Base-by-base conservation (phyloP, 2,329 filamentous ascomycete species). In the Bipolaris gigantea region DNA sequence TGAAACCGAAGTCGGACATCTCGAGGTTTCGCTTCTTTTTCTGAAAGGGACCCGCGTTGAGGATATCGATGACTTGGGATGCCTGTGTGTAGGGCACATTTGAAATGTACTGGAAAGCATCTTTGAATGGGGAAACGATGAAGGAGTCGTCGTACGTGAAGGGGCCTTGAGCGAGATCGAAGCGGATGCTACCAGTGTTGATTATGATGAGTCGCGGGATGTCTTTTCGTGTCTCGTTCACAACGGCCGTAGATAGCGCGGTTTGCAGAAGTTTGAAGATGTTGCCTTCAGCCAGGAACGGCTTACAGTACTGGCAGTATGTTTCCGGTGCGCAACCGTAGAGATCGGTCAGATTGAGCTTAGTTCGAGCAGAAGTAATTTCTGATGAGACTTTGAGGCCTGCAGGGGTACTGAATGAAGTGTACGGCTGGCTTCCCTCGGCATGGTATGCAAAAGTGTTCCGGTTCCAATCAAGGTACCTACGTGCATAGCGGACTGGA, bases 391-490 rank as follows among this genome's bases (percentile, higher is more conserved):
- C 76, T 0, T 65, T 63, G 18, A 75, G 50, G 21, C 84, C 84
- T 9, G 77, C 71, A 23, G 71, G 62, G 8, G 77, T 81, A 61
- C 85, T 81, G 48, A 84, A 84, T 2, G 57, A 38, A 0, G 73
- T 74, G 42, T 67, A 64, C 35, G 73, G 64, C 42, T 81, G 78
- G 41, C 78, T 80, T 36, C 77, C 78, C n/a, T 75, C 71, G 3
- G 84, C 80, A 65, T 89, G 86, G 64, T 85, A 87, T 53, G 81
- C 78, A 62, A 89, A 88, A 0, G 84, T 86, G n/a, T 79, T 75
- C 5, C 84, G 80, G 69, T 88, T 89, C 82, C 85, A 89, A 72
- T 89, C 86, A 9, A 89, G 77, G 64, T 88, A 89, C 21, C 85
- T 80, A 7, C 86, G 81, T 3, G 82, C 80, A 64, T 83, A 86